phyloP scores from a whole-genome alignment of 1,139 yeast genomes.

The Diutina mesorugosa region DNA sequence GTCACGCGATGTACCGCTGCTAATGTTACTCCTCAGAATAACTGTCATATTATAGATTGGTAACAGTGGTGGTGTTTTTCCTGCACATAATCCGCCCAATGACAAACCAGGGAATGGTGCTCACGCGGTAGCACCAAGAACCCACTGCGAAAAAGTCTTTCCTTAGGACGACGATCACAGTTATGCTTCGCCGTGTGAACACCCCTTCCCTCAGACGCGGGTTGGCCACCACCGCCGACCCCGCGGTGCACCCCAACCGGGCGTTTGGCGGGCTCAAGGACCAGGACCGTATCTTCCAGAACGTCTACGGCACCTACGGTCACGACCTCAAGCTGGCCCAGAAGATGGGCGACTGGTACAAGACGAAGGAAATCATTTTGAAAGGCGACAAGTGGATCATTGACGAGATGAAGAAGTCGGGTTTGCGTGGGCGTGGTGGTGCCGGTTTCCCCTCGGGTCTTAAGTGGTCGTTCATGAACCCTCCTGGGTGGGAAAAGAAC shows the following conservation, averaged over 20 bases:
- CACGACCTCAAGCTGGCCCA: constrained; percentile 60
- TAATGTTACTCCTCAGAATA: too few relatives aligned
- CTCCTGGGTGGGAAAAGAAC: constrained; percentile 89
- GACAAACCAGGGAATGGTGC: background rate
- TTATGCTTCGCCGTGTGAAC: constrained; percentile 2
- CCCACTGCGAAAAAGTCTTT: too few relatives aligned
- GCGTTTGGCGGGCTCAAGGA: constrained; percentile 67
- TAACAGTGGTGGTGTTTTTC: background rate
- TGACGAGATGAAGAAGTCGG: constrained; percentile 73
- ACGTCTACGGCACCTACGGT: constrained; percentile 64
- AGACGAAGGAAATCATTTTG: constrained; percentile 69
- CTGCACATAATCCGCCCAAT: background rate
- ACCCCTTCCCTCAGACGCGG: background rate
- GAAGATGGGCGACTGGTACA: constrained; percentile 83
- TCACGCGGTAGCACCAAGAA: background rate
- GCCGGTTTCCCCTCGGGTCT: constrained; percentile 88
- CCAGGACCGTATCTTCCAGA: constrained; percentile 78
- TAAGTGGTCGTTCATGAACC: constrained; percentile 89
- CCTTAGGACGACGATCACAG: background rate
- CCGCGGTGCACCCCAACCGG: constrained; percentile 41
- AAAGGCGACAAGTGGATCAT: constrained; percentile 86
- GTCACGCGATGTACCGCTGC: too few relatives aligned
- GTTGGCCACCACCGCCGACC: constrained; percentile 32
- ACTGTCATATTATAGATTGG: too few relatives aligned
- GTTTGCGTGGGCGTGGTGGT: constrained; percentile 85